Evolutionary conservation across 495 filamentous ascomycete species (phyloP), one percentile per base, ranked within the genome.

Genomic region (Cercophora newfieldiana): DNA sequence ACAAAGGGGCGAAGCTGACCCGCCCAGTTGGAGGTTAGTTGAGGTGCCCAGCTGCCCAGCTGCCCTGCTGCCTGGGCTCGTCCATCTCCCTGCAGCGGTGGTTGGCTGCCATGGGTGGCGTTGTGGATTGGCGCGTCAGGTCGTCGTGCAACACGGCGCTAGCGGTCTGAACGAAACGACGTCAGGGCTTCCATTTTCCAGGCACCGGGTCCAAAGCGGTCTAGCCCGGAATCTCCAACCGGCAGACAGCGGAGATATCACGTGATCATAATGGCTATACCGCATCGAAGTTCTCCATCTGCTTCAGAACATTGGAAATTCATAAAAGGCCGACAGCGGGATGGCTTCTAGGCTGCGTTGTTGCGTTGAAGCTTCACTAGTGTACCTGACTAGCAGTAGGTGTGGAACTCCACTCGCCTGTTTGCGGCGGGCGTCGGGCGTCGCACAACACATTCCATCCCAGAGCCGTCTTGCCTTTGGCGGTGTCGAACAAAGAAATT

Each of bases 111-210:
- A 30, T 37, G 21, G 58, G 54, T 57, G 54, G 54, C 54, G 54
- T 30, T 8, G 54, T 30, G 54, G 54, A 26, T 28, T 57, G 61
- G 44, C 49, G 50, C 29, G 61, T 24, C 60, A 50, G 26, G 19
- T 56, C 50, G 30, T 31, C 19, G 61, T 44, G 61, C 29, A 50
- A 54, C 50, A 47, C 21, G 50, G 50, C 63, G 63, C 67, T 69
- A 57, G 63, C 47, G 25, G 16, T 28, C 54, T 26, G 25, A 53
- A 56, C 57, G 22, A 61, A 61, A 62, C 69, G 69, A 71, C 69
- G 69, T 72, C 69, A 72, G 69, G 69, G 69, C 62, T 64, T 53
- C 37, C 37, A 44, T 44, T 31, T 25, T 24, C 63, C 68, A 67
- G 65, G 57, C 31, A 65, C 62, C n/a, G 55, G 58, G 7, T 60